phyloP scores from a whole-genome alignment of 2,329 filamentous ascomycete species.

The Botryotinia globosa region DNA sequence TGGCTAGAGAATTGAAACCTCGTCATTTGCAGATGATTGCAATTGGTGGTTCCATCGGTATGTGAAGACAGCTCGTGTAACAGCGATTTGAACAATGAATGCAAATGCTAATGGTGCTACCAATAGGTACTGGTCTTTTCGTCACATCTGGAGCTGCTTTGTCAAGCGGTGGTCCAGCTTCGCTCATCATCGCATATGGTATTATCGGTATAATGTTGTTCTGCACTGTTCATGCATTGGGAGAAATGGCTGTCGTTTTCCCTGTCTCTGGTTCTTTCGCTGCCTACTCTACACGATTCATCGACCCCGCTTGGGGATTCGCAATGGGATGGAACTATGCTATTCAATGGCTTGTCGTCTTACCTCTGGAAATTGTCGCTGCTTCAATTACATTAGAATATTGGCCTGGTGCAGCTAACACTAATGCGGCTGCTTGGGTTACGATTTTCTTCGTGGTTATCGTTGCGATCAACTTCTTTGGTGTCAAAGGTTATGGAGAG shows the following conservation, averaged over 20 bases:
- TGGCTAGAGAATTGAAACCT: constrained; percentile 57
- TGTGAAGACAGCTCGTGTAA: background rate
- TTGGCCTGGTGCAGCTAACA: constrained; percentile 55
- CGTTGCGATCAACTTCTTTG: constrained; percentile 79
- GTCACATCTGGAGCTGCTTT: constrained; percentile 37
- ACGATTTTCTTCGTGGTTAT: constrained; percentile 76
- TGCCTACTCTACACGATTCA: constrained; percentile 86
- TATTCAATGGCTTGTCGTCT: constrained; percentile 77
- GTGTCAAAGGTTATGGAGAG: constrained; percentile 83
- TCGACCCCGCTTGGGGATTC: constrained; percentile 92
- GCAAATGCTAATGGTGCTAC: constrained; percentile 44
- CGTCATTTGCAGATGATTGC: constrained; percentile 62
- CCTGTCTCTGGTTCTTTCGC: constrained; percentile 89
- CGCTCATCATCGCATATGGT: constrained; percentile 35
- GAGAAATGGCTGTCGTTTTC: constrained; percentile 88
- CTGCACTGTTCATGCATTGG: constrained; percentile 78
- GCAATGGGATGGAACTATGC: constrained; percentile 90
- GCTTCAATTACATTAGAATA: constrained; percentile 79
- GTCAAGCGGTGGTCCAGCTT: constrained; percentile 39
- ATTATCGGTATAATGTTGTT: constrained; percentile 54
- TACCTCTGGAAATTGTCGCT: constrained; percentile 82
- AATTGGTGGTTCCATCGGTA: constrained; percentile 33
- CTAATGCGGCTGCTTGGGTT: constrained; percentile 66
- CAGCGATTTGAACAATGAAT: background rate
- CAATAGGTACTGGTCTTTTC: constrained; percentile 51